Conservation (phyloP, 164 flowering plant species). For the Sextonia rubra region DNA sequence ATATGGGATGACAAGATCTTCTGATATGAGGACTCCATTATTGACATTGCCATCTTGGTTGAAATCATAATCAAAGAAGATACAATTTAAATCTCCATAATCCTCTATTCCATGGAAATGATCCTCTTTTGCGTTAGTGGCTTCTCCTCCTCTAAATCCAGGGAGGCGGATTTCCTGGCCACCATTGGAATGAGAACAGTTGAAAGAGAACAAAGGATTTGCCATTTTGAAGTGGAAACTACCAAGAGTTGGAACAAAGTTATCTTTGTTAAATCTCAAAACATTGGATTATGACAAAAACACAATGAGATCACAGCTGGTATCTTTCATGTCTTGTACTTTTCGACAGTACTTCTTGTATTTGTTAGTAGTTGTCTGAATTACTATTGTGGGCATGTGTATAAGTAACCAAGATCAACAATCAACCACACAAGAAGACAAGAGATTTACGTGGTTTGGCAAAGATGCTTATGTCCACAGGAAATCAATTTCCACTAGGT, state of each 20-base stretch:
- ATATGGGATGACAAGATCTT: neutral
- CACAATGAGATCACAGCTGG: neutral
- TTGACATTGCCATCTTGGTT: neutral
- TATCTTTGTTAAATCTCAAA: neutral
- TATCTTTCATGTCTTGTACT: neutral
- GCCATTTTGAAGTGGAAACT: neutral
- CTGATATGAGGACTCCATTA: neutral
- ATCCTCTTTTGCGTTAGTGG: neutral
- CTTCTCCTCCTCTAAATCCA: neutral
- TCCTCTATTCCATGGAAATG: too few species aligned
- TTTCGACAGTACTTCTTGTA: neutral
- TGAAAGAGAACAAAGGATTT: neutral
- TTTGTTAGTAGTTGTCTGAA: too few species aligned
- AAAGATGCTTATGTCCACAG: too few species aligned
- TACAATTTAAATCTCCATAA: too few species aligned
- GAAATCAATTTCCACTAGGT: too few species aligned
- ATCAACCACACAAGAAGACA: too few species aligned
- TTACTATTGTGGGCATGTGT: too few species aligned
- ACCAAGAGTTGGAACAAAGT: neutral
- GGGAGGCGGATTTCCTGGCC: neutral
- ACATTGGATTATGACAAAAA: neutral
- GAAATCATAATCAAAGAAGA: too few species aligned
- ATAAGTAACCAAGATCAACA: too few species aligned
- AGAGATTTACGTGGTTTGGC: too few species aligned
- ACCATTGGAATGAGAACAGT: neutral